Evolutionary conservation across 2,329 filamentous ascomycete species (phyloP), one percentile per base, ranked within the genome.

Genomic region (Fusarium sp.): DNA sequence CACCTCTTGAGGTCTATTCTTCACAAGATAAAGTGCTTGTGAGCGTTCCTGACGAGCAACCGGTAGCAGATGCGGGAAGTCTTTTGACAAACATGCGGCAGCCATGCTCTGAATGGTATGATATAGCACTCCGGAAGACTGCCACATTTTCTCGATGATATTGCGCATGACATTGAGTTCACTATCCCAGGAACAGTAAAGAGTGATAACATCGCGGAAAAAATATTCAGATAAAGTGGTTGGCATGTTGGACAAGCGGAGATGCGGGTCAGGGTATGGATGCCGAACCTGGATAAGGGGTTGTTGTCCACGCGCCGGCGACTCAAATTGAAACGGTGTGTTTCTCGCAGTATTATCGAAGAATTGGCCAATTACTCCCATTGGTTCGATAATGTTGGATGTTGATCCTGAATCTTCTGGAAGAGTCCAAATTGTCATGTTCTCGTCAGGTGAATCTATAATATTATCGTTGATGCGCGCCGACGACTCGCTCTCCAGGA

Each of bases 61-160:
- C 4, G 25, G n/a, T 12, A 54, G 18, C 3, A 65, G 19, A 2
- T 54, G 23, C 3, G 62, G 62, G 16, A 65, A 65, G 4, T 30
- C 42, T 19, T 64, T 40, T 4, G 59, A 65, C 4, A 64, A 30
- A 10, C 59, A 65, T 13, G 62, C 59, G 2, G 62, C 62, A 18
- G 62, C 62, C 62, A 65, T 65, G 19, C 62, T 65, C 44, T 64
- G 62, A 2, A 64, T 65, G 1, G 62, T 64, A 10, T 65, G 62
- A 21, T 65, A 61, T 2, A 65, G 25, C 2, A 46, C 59, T 1
- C 62, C 62, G 0, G 62, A 65, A 8, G 38, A 56, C n/a, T 64
- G 46, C 62, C 59, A 64, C 10, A 25, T 40, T 2, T 21, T 46
- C 15, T 64, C 46, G 1, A 44, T 25, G 5, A 65, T 65, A 0